Conservation (phyloP, 257 asterid species). For the Penstemon newberryi region DNA sequence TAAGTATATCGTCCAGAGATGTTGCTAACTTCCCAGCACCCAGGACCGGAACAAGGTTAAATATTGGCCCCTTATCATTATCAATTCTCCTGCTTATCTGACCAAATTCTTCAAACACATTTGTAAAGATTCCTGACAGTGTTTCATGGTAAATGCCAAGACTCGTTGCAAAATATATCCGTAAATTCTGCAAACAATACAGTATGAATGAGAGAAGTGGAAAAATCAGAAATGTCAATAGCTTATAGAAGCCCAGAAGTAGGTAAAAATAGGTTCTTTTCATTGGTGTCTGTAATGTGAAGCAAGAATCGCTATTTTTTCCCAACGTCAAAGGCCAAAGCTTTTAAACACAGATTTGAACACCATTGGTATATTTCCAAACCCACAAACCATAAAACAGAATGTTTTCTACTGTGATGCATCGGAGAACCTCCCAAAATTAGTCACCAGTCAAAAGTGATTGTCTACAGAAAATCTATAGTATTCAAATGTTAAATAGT, state of each 20-base stretch:
- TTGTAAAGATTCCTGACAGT: constrained; percentile 48
- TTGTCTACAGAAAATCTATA: background rate
- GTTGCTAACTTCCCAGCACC: constrained; percentile 69
- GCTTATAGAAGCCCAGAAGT: background rate
- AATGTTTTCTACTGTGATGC: background rate
- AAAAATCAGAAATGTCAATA: constrained; percentile 5
- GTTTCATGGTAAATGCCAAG: constrained; percentile 43
- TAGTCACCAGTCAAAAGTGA: background rate
- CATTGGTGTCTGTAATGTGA: background rate
- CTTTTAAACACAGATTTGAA: background rate
- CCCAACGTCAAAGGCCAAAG: background rate
- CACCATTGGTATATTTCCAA: no score
- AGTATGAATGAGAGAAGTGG: constrained; percentile 18
- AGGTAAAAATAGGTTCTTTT: no score
- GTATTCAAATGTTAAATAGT: background rate
- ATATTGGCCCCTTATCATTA: constrained; percentile 37
- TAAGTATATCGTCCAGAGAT: constrained; percentile 57
- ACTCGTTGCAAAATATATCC: constrained; percentile 60
- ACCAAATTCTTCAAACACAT: constrained; percentile 54
- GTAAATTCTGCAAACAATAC: constrained; percentile 57
- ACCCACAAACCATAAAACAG: background rate
- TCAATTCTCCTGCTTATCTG: constrained; percentile 43
- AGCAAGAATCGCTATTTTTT: background rate
- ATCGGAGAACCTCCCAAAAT: background rate
- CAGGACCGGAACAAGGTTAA: constrained; percentile 74